Evolutionary conservation across 1,284 basidiomycete species (phyloP).

Genomic region (Amylostereum chailletii): DNA sequence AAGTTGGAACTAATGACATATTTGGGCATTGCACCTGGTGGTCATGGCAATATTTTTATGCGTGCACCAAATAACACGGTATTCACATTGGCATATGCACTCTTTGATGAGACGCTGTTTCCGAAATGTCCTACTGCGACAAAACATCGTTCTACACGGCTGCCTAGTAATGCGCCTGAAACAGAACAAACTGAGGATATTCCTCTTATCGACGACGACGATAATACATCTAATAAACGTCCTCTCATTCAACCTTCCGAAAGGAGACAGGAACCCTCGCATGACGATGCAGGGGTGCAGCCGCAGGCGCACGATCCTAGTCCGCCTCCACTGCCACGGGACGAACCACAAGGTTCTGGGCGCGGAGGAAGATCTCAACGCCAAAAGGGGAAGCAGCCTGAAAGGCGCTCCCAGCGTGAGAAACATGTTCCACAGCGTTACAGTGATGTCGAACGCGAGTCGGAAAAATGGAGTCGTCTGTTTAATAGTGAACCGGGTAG

Average conservation of each 20-base stretch:
- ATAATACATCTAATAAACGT: neutral
- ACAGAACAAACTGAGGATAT: neutral
- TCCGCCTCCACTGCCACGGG: neutral
- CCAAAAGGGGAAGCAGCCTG: neutral
- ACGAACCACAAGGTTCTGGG: neutral
- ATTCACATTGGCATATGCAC: neutral
- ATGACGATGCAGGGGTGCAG: neutral
- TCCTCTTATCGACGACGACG: neutral
- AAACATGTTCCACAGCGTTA: neutral
- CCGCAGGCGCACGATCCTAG: neutral
- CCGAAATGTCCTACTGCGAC: neutral
- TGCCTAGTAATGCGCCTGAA: neutral
- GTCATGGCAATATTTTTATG: neutral
- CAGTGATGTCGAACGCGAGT: neutral
- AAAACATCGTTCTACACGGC: neutral
- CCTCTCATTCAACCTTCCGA: neutral
- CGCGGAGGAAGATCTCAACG: no score
- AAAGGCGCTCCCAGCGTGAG: neutral
- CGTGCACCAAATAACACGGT: neutral
- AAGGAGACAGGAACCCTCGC: neutral
- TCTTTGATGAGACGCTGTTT: neutral
- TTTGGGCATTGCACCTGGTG: neutral
- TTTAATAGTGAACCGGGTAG: neutral
- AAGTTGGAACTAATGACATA: slow-evolving; percentile 1
- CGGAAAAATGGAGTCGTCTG: neutral